phyloP scores from a whole-genome alignment of 2,329 filamentous ascomycete species.

The Aureobasidium sp. region DNA sequence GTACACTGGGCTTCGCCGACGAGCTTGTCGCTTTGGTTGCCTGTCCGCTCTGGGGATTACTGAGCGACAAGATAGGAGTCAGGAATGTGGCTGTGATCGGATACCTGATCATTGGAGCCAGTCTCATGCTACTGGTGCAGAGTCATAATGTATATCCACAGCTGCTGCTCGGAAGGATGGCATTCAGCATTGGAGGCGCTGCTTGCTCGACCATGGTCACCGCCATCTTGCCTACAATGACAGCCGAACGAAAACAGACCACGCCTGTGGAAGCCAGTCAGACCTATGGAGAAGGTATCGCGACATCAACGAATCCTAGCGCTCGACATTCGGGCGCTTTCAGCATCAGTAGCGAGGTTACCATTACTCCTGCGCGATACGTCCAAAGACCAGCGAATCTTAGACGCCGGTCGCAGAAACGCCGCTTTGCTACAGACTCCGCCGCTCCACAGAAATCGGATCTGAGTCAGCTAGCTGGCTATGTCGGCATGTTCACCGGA shows the following conservation, averaged over 20 bases:
- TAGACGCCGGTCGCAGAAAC: constrained; percentile 2
- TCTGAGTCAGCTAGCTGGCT: constrained; percentile 61
- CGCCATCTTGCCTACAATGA: constrained; percentile 74
- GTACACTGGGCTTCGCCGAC: constrained; percentile 77
- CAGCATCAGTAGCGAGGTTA: constrained; percentile 66
- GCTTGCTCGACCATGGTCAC: constrained; percentile 92
- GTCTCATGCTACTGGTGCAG: constrained; percentile 76
- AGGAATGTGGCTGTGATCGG: constrained; percentile 60
- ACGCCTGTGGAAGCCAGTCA: constrained; percentile 16
- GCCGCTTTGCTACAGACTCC: background rate
- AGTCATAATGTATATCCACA: constrained; percentile 83
- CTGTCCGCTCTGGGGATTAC: constrained; percentile 71
- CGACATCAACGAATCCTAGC: constrained; percentile 28
- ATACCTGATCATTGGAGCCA: constrained; percentile 72
- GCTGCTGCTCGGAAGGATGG: constrained; percentile 71
- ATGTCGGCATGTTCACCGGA: constrained; percentile 88
- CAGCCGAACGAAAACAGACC: constrained; percentile 25
- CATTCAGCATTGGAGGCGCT: constrained; percentile 85
- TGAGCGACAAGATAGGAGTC: constrained; percentile 71
- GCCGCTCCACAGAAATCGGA: background rate
- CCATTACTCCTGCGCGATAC: constrained; percentile 59
- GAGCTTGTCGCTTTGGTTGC: constrained; percentile 75
- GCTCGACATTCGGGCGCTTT: constrained; percentile 54
- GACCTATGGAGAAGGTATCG: constrained; percentile 22
- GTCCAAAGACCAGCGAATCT: constrained; percentile 20